Conservation (phyloP, 306 rosid genomes). For the Hippophae gyantsensis region DNA sequence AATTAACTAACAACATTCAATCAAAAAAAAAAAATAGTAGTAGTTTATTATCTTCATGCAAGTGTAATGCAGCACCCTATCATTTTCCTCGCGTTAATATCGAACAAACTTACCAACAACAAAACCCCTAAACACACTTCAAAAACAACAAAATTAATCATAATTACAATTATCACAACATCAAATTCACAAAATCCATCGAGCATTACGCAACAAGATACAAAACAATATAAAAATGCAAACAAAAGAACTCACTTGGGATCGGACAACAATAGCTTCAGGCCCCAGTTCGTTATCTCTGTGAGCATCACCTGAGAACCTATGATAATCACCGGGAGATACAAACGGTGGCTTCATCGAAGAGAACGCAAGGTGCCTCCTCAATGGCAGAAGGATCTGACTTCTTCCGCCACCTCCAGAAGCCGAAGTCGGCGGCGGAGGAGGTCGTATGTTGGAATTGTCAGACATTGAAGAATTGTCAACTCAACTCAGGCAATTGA, state of each 20-base stretch:
- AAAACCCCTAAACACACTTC: background rate
- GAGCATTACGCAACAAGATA: slow-evolving; percentile 12
- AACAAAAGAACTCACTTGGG: slow-evolving; percentile 43
- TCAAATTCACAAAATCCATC: slow-evolving; percentile 2
- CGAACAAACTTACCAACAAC: too few species aligned
- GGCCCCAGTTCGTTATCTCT: slow-evolving; percentile 41
- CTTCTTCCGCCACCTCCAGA: slow-evolving; percentile 17
- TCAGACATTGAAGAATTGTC: slow-evolving; percentile 45
- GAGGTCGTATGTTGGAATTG: slow-evolving; percentile 33
- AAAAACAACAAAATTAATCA: background rate
- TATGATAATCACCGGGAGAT: slow-evolving; percentile 65
- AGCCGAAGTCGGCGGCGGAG: slow-evolving; percentile 27
- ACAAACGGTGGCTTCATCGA: slow-evolving; percentile 71
- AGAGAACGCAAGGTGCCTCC: slow-evolving; percentile 62
- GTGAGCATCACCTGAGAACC: slow-evolving; percentile 37
- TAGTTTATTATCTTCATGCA: too few species aligned
- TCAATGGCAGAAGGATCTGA: slow-evolving; percentile 53
- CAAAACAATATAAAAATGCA: slow-evolving; percentile 1
- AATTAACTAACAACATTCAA: too few species aligned
- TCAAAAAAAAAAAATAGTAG: too few species aligned
- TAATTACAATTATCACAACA: background rate
- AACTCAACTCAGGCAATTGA: background rate
- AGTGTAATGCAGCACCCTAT: too few species aligned
- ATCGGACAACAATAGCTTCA: slow-evolving; percentile 69
- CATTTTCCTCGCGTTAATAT: too few species aligned